A percentile compares a stretch with the other conserved stretches of the same genome.
These are phyloP conservation scores for Bathelium albidoporum DNA, from an alignment of 495 filamentous ascomycete species.

Conservation along the genomic window DNA sequence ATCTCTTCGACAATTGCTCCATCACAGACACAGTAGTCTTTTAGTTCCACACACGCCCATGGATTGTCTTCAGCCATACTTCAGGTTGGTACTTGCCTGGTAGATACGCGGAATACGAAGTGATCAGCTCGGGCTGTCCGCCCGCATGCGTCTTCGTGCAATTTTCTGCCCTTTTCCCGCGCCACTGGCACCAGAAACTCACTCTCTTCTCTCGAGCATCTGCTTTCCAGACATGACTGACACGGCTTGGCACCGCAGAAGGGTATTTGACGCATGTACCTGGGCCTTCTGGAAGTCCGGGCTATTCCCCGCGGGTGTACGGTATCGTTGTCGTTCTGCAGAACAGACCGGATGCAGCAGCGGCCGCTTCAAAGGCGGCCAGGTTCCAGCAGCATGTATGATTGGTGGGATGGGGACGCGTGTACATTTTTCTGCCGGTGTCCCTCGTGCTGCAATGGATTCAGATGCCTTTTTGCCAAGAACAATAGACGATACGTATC, in stretches of 20 bases:
- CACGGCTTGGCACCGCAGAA: background rate
- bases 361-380: background rate
- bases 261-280: too few relatives aligned
- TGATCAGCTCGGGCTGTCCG: background rate
- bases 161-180: background rate
- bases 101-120: too few relatives aligned
- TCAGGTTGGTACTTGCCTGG: too few relatives aligned
- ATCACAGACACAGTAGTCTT: too few relatives aligned
- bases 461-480: background rate
- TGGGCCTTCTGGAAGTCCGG: too few relatives aligned
- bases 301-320: background rate
- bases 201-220: too few relatives aligned
- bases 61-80: too few relatives aligned
- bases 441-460: background rate
- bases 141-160: background rate
- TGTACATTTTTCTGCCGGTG: conserved; percentile 1
- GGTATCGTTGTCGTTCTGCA: background rate
- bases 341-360: background rate
- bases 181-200: too few relatives aligned
- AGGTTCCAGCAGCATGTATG: background rate
- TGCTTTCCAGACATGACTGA: background rate
- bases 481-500: background rate
- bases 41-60: too few relatives aligned
- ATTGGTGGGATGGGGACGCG: background rate
- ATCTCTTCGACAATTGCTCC: too few relatives aligned